Base-by-base conservation (phyloP, 306 rosid genomes). In the Datisca glomerata region DNA sequence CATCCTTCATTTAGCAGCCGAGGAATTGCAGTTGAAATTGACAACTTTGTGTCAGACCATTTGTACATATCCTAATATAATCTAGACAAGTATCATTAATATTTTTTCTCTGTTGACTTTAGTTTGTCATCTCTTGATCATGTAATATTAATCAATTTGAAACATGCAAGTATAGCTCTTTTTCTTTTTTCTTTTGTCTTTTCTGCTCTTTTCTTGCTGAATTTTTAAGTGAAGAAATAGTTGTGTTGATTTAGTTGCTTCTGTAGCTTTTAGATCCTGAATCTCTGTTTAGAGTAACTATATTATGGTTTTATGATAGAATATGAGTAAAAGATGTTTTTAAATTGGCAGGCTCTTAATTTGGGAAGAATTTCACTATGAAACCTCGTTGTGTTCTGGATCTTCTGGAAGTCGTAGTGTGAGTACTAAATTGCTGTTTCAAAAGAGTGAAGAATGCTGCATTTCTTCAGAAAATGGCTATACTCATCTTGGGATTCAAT, bases 291-390 rank as follows among this genome's bases (percentile, higher is more conserved):
- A 8, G 9, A 7, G 9, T 8, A 1, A 8, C n/a, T 0, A 8
- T 31, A 3, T 31, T 31, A 8, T 25, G 4, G 31, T 25, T 25
- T 25, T 25, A 8, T 31, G 36, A 8, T 31, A 8, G 36, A 31
- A 8, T 29, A 8, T 31, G 36, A 31, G 36, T 8, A 31, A 31
- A 31, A 31, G 9, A 8, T 2, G n/a, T 14, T 14, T 31, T 31
- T 31, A 31, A 31, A 31, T 14, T 59, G 38, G 64, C 81, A 89
- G 97, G 72, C 56, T 83, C 14, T 59, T 89, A 43, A 83, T 80
- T 18, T 89, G 95, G 97, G 95, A 87, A 74, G 97, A 89, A 32
- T 80, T 68, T 66, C 76, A 89, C 60, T 63, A 59, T 63, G 86
- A 79, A 50, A 65, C 67, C 46, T 54, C 66, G 22, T 38, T 57